Evolutionary conservation across 179 eudicot species (phyloP).

Genomic region (Patellifolia procumbens): DNA sequence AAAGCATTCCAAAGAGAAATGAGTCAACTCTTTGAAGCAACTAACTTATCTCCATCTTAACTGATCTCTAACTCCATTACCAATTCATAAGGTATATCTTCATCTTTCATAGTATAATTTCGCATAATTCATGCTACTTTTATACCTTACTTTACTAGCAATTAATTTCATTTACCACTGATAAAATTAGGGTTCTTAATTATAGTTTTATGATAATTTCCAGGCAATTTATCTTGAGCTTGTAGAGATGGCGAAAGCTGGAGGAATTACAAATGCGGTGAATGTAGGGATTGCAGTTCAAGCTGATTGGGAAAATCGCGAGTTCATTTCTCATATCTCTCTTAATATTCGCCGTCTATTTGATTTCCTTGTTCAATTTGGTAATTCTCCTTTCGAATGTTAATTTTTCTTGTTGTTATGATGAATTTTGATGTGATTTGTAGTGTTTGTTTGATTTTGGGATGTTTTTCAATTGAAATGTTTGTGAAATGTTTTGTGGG

Average conservation of each 20-base stretch:
- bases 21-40: neutral
- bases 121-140: neutral
- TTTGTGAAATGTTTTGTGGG: neutral
- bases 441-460: neutral
- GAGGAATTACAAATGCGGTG: constrained; percentile 95
- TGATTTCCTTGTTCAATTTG: constrained; percentile 91
- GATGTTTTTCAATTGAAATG: neutral
- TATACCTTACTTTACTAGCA: neutral
- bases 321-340: constrained; percentile 87
- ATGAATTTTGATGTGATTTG: neutral
- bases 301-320: constrained; percentile 99
- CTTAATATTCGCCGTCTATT: constrained; percentile 92
- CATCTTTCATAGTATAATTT: no score
- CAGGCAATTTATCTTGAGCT: neutral
- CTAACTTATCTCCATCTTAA: neutral
- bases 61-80: neutral
- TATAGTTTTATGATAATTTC: constrained; percentile 9
- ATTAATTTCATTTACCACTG: no score
- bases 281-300: constrained; percentile 98
- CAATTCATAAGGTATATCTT: neutral
- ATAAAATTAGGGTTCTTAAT: constrained; percentile 10
- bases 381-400: constrained; percentile 32
- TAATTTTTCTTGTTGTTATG: neutral
- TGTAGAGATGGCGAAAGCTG: constrained; percentile 69
- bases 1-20: neutral